Base-by-base conservation (phyloP, 1,284 basidiomycete species). In the Tilletia caries region DNA sequence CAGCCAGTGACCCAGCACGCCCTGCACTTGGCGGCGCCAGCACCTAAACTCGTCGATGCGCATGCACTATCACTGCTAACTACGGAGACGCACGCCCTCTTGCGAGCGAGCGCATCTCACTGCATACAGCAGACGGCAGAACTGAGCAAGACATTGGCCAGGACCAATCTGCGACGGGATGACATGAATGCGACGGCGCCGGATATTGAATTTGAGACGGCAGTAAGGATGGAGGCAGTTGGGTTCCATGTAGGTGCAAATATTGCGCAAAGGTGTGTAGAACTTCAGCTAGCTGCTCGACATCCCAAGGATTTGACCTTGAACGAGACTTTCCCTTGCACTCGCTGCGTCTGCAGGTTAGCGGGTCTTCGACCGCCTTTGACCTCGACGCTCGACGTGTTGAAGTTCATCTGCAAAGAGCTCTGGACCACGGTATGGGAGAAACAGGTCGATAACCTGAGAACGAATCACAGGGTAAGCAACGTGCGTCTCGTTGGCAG, bases 401-500 rank as follows among this genome's bases (percentile, higher is more conserved):
- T 97, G 85, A 97, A 97, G 83, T 96, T 96, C 80, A 87, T 97
- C 71, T 97, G 94, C 86, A 97, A 97, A 82, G 94, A 97, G 73
- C 85, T 96, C n/a, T 94, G 92, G 92, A 86, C 87, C 0, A 87
- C 89, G 2, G 89, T 89, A 68, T 94, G 91, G 91, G 91, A 92
- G 70, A 95, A 95, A 81, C 95, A 96, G 83, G 92, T 96, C 1
- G 94, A 97, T 82, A 96, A 96, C 82, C 85, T 97, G 64, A 88
- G 94, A 62, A 97, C 94, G 10, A 97, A 97, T 83, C 94, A 96
- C 84, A 86, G 93, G 66, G 93, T 93, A 79, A 70, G 85, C 76
- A 2, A 10, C 2, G 20, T 29, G 86, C 82, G 79, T 18, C 76
- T 88, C 25, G 87, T 86, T 1, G 85, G 33, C 10, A 18, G 46